Evolutionary conservation across 495 filamentous ascomycete genomes (phyloP), one percentile per base, ranked within the genome.

Genomic region (Immersiella caudata): DNA sequence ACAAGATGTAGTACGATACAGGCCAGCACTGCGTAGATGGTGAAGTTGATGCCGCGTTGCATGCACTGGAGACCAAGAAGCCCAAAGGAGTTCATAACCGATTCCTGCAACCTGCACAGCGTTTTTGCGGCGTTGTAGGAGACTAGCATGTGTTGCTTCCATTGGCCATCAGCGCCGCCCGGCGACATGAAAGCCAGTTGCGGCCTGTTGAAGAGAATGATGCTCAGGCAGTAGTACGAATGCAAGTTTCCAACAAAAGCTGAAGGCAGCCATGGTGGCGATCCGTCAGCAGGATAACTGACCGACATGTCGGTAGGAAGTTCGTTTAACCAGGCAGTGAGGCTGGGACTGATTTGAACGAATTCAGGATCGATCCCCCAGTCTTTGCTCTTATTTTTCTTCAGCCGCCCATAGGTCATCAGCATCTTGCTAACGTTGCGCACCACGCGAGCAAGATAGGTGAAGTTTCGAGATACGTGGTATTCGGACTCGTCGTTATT

Each of bases 1-100:
- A 99, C 95, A 79, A 99, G 79, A 80, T 99, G 96, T 65, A 99
- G 85, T 82, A 97, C 95, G 29, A 93, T 95, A 81, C 93, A 97
- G 14, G 92, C 97, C 46, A 99, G 82, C 27, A 97, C 85, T 51
- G 88, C 88, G 73, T 99, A 99, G 22, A 99, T 96, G 22, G 93
- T 93, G 75, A 97, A 97, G 80, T 93, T 97, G 72, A 97, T 92
- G 40, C 95, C 95, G 68, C 95, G 85, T 74, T 93, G 89, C 95
- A 99, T 98, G 82, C 90, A 96, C 66, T 94, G 84, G 1, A 98
- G 82, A 1, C 95, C 96, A 55, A 86, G 84, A 55, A 97, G 78
- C 0, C 93, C 93, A 75, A 90, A 96, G 0, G 86, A 83, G 62
- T 89, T 82, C 57, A 96, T 73, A 66, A 98, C 88, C 12, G 88